These are phyloP conservation scores for Mucor velutinosus DNA, from an alignment of 371 early-diverging fungal species.

Conservation along the genomic window DNA sequence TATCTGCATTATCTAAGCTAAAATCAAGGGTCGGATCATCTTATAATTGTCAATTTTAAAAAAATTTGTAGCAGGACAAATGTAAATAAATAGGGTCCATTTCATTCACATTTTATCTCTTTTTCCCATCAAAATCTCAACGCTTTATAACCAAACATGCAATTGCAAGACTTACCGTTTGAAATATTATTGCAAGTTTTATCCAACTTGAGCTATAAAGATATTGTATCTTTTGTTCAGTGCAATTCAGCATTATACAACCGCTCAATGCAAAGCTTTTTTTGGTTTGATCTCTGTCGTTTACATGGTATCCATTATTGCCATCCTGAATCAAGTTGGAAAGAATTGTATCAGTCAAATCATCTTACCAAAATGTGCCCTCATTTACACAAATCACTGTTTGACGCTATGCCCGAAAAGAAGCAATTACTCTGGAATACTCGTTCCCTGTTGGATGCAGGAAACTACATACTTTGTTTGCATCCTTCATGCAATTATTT, in stretches of 20 bases:
- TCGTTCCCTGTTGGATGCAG: background rate
- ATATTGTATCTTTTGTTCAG: constrained; percentile 1
- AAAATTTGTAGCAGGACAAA: background rate
- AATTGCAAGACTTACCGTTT: constrained; percentile 1
- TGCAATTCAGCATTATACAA: background rate
- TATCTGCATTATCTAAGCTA: background rate
- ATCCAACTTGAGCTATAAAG: background rate
- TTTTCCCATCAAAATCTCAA: background rate
- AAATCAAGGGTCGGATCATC: background rate
- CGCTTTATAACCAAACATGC: background rate
- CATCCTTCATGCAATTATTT: constrained; percentile 10
- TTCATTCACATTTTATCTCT: background rate
- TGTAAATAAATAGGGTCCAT: background rate
- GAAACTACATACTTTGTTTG: background rate
- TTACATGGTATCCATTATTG: constrained; percentile 12
- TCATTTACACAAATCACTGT: constrained; percentile 5
- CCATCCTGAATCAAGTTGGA: constrained; percentile 15
- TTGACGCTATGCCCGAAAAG: background rate
- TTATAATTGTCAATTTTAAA: background rate
- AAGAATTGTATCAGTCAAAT: constrained; percentile 8
- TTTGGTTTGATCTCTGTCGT: constrained; percentile 19
- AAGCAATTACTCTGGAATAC: constrained; percentile 9
- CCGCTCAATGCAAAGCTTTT: constrained; percentile 1
- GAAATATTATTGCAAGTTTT: constrained; percentile 7
- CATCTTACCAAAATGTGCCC: constrained; percentile 11